Evolutionary conservation across 441 rosid genomes (phyloP), one percentile per base, ranked within the genome.

Genomic region (Populus hybrid): DNA sequence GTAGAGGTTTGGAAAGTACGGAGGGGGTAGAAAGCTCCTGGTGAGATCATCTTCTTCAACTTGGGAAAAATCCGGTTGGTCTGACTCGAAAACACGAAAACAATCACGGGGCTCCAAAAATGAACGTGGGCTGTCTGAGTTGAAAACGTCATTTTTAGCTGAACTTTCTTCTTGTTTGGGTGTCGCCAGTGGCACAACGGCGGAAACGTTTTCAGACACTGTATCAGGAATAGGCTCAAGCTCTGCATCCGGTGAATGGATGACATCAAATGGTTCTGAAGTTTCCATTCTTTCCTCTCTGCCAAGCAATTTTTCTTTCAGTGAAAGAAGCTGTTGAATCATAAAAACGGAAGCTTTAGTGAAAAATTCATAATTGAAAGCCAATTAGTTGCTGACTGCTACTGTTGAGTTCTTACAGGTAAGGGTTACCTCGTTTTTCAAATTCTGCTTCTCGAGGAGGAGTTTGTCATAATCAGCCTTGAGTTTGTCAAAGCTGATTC

Each of bases 401-500:
- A 36, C 23, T 30, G 74, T 10, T 30, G 50, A 42, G 16, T 68
- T 0, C 10, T 18, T 50, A 2, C 6, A 38, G 3, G 28, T 23
- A 65, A 10, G 26, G 21, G 16, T 77, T 84, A 93, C 95, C 93
- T 89, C 86, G 69, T 65, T 78, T 81, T 82, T 75, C 80, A 93
- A 82, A 76, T 72, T 69, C 67, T 88, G 78, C 12, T 87, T 84
- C 81, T 90, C 91, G 81, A 75, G 73, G 10, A 81, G 67, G 80
- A 91, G 90, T 40, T 75, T 69, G 35, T 89, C 93, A 34, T 81
- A 79, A 34, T 93, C 93, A 42, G 73, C 73, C 81, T 87, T 89
- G 79, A 92, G 96, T 73, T 81, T 85, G n/a, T 87, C 86, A 40
- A 81, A 89, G 81, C 85, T 78, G 70, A 81, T 83, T 78, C 85